phyloP scores from a whole-genome alignment of 345 rosid species.

The Acer negundo region DNA sequence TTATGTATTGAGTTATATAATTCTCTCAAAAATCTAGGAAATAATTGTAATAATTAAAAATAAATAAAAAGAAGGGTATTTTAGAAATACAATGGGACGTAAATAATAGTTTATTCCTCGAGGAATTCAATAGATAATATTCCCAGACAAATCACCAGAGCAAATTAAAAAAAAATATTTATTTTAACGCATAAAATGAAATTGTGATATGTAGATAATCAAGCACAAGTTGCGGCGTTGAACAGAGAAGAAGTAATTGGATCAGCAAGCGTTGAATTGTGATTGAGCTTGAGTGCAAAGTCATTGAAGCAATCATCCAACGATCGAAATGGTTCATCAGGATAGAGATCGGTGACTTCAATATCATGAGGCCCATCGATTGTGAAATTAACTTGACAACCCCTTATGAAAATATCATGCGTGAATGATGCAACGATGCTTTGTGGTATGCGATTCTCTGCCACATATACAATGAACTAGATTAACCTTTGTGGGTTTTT shows the following conservation, averaged over 20 bases:
- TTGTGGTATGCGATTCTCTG: constrained; percentile 60
- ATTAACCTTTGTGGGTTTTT: too few relatives aligned
- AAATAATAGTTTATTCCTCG: neutral
- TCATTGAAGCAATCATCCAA: constrained; percentile 61
- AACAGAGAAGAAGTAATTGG: constrained; percentile 19
- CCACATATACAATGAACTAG: too few relatives aligned
- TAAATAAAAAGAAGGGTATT: too few relatives aligned
- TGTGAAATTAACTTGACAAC: constrained; percentile 57
- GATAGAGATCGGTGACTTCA: constrained; percentile 51
- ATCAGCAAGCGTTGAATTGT: constrained; percentile 12
- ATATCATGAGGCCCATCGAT: constrained; percentile 40
- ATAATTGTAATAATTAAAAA: too few relatives aligned
- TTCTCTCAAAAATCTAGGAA: too few relatives aligned
- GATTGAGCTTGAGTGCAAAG: constrained; percentile 31
- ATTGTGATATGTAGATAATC: neutral
- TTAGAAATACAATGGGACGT: neutral
- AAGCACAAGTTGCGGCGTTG: constrained; percentile 34
- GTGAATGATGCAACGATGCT: constrained; percentile 75
- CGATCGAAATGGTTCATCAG: constrained; percentile 44
- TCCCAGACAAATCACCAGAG: neutral
- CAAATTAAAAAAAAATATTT: too few relatives aligned
- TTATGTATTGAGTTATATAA: too few relatives aligned
- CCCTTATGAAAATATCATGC: constrained; percentile 72
- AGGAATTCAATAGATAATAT: too few relatives aligned
- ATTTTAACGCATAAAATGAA: neutral